Evolutionary conservation across 1,284 basidiomycete species (phyloP), one percentile per base, ranked within the genome.

Genomic region (Microbotryum lychnidis-dioicae): DNA sequence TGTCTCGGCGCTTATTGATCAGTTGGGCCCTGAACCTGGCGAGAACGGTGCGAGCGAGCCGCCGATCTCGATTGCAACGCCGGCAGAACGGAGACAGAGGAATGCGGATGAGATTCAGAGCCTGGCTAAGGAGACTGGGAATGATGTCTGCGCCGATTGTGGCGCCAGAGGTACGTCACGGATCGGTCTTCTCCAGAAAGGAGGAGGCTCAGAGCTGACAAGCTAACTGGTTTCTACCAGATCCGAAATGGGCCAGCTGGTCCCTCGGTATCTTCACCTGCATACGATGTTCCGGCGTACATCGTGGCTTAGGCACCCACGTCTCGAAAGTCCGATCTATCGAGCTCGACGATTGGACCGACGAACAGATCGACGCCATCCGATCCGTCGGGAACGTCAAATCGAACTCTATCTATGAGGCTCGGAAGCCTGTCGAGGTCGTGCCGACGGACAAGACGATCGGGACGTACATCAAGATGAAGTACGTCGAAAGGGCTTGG

Each of bases 261-360:
- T 71, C 66, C 23, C 61, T 80, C 61, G 77, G 77, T 46, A 74
- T 80, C 62, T 80, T 80, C 61, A 70, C 80, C 52, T 81, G 80
- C 70, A 80, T 80, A 50, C 71, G 76, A 18, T 81, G 80, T 65
- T 76, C 75, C 27, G 80, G 80, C 0, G 60, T 79, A 1, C 80
- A 81, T 66, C 75, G 80, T 6, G 72, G 75, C 6, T 71, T 81
- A 9, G 80, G 80, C 9, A 79, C 79, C 29, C 79, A 80, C 66
- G 75, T 80, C 44, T 77, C 77, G 45, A 79, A 79, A 64, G 77
- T 80, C 29, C 73, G 79, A 42, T 76, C 74, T 5, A 74, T 79
- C n/a, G 79, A 80, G 67, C 72, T 80, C 44, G 79, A 80, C 65
- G 77, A 72, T 60, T 79, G 78, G 78, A 73, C 66, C 6, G 73